Conservation (phyloP, 139 green algal species). For the Closterium sp. region DNA sequence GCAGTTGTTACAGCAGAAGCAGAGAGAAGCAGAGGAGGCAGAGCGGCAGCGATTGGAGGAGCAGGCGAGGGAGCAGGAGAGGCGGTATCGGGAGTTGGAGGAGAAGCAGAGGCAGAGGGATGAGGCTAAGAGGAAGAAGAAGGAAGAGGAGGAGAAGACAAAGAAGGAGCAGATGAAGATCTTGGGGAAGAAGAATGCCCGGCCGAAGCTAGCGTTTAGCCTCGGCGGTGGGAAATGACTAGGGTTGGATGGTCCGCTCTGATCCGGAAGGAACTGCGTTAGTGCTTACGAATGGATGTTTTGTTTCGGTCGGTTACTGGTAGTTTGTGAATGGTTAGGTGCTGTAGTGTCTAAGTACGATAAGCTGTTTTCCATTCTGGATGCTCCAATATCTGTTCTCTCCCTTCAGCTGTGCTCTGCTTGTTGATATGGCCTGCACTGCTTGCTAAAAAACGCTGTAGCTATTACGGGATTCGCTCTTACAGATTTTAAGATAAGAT, state of each 20-base stretch:
- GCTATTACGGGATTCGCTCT: too few species aligned
- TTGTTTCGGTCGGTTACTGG: too few species aligned
- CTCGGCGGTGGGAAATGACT: conserved; percentile 8
- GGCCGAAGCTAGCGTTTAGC: conserved; percentile 50
- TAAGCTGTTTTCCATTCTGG: too few species aligned
- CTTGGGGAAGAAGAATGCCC: conserved; percentile 49
- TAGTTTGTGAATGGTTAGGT: too few species aligned
- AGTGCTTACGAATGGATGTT: too few species aligned
- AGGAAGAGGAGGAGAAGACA: conserved; percentile 18
- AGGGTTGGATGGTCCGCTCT: not conserved
- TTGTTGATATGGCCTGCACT: too few species aligned
- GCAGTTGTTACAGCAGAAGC: conserved; percentile 45
- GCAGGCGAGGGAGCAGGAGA: conserved; percentile 40
- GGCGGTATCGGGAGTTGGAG: conserved; percentile 46
- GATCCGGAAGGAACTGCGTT: too few species aligned
- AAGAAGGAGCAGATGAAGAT: conserved; percentile 51
- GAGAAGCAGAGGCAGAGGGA: conserved; percentile 42
- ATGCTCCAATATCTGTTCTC: too few species aligned
- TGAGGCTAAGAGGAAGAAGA: conserved; percentile 23
- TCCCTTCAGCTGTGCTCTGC: too few species aligned
- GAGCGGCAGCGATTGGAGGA: conserved; percentile 39
- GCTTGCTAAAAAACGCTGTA: too few species aligned
- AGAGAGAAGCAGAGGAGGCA: conserved; percentile 45
- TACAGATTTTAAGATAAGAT: too few species aligned
- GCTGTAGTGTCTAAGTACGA: too few species aligned